A percentile compares a stretch with the other conserved stretches of the same genome.
Evolutionary conservation across 495 filamentous ascomycete genomes (phyloP).

Genomic region (Tuber borchii): DNA sequence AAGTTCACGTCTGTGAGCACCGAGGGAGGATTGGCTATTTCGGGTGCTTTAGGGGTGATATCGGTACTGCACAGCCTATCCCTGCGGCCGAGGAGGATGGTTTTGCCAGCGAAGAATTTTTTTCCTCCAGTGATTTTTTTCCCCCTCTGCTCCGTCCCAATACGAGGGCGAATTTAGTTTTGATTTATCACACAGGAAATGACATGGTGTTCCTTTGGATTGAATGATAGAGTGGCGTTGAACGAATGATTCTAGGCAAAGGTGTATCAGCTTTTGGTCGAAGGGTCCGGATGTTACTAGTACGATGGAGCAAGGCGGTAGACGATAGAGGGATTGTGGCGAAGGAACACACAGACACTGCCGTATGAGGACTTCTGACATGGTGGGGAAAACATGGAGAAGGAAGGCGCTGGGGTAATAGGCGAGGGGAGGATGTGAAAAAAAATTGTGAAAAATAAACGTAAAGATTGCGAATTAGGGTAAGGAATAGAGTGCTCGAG

Average conservation of each 20-base stretch:
- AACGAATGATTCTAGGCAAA: not conserved
- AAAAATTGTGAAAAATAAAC: not conserved
- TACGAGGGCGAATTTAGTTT: not conserved
- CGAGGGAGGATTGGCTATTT: not conserved
- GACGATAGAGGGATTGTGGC: not conserved
- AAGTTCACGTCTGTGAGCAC: not conserved
- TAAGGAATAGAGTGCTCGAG: not conserved
- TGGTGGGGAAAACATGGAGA: constrained; percentile 29
- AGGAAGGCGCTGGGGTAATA: constrained; percentile 6
- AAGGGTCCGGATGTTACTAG: not conserved
- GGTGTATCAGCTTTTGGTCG: no score
- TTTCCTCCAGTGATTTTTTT: no score
- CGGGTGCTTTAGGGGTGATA: not conserved
- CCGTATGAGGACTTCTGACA: constrained; percentile 29
- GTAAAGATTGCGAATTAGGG: not conserved
- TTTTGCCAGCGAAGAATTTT: not conserved
- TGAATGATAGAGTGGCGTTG: not conserved
- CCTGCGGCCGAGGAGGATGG: not conserved
- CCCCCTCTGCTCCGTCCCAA: no score
- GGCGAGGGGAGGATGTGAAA: not conserved
- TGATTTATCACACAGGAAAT: not conserved
- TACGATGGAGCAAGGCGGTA: not conserved
- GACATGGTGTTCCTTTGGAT: not conserved
- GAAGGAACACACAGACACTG: constrained; percentile 18
- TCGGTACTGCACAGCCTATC: not conserved